phyloP scores from a whole-genome alignment of 148 eudicot species.

The Salicornia ramosissima region DNA sequence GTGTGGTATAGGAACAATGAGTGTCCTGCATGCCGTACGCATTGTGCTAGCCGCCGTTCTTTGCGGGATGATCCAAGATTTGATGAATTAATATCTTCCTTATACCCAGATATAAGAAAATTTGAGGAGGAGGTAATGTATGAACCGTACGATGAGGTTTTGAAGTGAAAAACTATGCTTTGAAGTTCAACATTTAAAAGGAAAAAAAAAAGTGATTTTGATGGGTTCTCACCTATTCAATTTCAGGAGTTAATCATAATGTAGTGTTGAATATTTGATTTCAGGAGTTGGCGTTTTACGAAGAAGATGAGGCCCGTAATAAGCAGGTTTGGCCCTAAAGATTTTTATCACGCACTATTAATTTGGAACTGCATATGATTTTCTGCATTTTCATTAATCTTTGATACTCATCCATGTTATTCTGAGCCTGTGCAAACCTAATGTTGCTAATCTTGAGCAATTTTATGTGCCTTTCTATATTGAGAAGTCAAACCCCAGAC shows the following conservation, averaged over 20 bases:
- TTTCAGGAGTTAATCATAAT: not conserved
- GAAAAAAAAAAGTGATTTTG: not conserved
- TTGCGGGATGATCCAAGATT: constrained; percentile 79
- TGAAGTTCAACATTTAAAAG: not conserved
- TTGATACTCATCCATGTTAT: not conserved
- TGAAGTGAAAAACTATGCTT: not conserved
- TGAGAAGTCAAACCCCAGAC: not conserved
- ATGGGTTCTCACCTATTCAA: not conserved
- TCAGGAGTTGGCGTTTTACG: constrained; percentile 76
- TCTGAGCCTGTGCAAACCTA: not conserved
- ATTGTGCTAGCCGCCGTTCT: constrained; percentile 88
- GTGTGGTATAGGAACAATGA: constrained; percentile 59
- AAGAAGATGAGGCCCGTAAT: constrained; percentile 69
- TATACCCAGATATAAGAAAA: constrained; percentile 69
- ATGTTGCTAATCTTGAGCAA: not conserved
- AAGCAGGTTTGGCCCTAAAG: constrained; percentile 43
- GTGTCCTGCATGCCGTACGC: constrained; percentile 86
- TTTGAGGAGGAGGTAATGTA: constrained; percentile 75
- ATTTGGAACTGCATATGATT: not conserved
- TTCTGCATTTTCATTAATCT: not conserved
- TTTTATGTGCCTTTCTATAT: not conserved
- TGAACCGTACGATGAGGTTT: not conserved
- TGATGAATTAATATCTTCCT: constrained; percentile 59
- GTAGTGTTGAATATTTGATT: not conserved
- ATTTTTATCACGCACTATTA: not conserved